Evolutionary conservation across 177 flowering plant species (phyloP).

Genomic region (Tripterygium wilfordii): DNA sequence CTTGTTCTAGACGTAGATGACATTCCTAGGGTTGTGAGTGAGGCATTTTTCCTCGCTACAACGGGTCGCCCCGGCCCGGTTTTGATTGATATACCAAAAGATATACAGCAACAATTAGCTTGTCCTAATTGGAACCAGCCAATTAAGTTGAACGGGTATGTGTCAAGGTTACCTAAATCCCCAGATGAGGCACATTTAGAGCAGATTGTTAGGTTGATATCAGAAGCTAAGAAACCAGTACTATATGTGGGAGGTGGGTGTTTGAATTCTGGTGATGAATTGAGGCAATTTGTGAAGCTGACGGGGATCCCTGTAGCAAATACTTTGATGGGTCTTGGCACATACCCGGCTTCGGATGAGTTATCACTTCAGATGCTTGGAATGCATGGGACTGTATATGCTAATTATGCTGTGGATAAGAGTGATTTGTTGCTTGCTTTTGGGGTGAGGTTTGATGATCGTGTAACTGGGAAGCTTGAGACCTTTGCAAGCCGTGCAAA

Average conservation of each 20-base stretch:
- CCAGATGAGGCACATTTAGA: conserved; percentile 31
- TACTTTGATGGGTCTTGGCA: conserved; percentile 72
- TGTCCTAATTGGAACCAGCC: too few relatives aligned
- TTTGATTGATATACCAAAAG: conserved; percentile 64
- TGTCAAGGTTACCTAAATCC: conserved; percentile 42
- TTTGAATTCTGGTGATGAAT: conserved; percentile 57
- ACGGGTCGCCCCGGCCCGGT: conserved; percentile 76
- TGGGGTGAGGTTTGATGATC: too few relatives aligned
- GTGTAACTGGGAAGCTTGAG: conserved; percentile 81
- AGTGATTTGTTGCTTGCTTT: conserved; percentile 76
- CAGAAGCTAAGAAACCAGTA: conserved; percentile 54
- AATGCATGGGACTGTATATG: conserved; percentile 87
- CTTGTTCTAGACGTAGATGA: conserved; percentile 59
- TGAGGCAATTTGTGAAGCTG: conserved; percentile 46
- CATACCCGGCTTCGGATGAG: conserved; percentile 42
- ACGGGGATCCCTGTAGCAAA: conserved; percentile 70
- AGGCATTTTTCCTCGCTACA: conserved; percentile 48
- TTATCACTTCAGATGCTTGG: conserved; percentile 69
- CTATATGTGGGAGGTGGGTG: conserved; percentile 67
- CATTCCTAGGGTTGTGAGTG: conserved; percentile 53
- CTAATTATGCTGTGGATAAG: conserved; percentile 75
- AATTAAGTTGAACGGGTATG: conserved; percentile 43
- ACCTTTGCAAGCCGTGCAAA: conserved; percentile 81
- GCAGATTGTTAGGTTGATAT: conserved; percentile 52
- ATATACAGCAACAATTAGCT: conserved; percentile 56